phyloP scores from a whole-genome alignment of 345 rosid species.

The Ceriops zippeliana region DNA sequence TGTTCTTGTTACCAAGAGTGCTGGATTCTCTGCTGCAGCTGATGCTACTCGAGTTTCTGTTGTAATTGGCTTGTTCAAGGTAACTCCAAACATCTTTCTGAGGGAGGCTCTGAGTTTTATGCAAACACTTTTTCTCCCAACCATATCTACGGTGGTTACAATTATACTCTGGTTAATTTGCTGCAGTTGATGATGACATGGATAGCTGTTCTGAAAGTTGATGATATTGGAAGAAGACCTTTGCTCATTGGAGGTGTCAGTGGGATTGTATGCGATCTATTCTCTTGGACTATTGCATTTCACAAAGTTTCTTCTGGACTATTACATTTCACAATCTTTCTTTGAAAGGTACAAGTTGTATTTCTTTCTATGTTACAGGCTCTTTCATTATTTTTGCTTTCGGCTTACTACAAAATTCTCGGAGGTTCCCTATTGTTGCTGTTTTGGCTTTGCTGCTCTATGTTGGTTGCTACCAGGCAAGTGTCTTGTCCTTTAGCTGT shows the following conservation, averaged over 20 bases:
- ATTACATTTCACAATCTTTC: background rate
- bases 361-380: conserved; percentile 19
- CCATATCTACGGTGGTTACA: background rate
- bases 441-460: conserved; percentile 33
- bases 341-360: conserved; percentile 1
- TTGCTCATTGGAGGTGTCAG: conserved; percentile 30
- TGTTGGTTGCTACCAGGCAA: conserved; percentile 35
- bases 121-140: background rate
- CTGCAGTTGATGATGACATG: conserved; percentile 30
- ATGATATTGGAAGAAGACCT: conserved; percentile 35
- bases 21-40: conserved; percentile 35
- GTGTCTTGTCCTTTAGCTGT: conserved; percentile 17
- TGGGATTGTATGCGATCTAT: conserved; percentile 30
- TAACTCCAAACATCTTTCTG: conserved; percentile 7
- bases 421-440: conserved; percentile 29
- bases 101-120: background rate
- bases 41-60: conserved; percentile 37
- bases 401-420: conserved; percentile 33
- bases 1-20: conserved; percentile 20
- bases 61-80: conserved; percentile 33
- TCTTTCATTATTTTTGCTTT: conserved; percentile 28
- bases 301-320: background rate
- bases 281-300: background rate
- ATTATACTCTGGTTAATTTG: background rate
- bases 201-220: conserved; percentile 34